These are phyloP conservation scores for Berkeleyomyces basicola DNA, from an alignment of 2,329 filamentous ascomycete species.

Conservation along the genomic window DNA sequence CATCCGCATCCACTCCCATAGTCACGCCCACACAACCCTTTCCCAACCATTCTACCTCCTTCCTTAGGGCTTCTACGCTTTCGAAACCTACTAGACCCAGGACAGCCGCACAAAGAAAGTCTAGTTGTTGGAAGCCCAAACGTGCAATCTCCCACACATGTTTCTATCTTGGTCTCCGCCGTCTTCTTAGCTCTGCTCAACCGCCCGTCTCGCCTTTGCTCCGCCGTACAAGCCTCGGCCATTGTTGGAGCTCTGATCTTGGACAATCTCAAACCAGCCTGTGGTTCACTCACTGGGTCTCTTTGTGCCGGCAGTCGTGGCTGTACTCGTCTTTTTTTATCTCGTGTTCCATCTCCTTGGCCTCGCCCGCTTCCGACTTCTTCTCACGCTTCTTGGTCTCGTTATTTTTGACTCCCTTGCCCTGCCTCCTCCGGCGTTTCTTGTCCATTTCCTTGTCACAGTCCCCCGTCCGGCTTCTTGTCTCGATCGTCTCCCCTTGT, in stretches of 20 bases:
- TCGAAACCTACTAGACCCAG: not conserved
- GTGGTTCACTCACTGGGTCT: not conserved
- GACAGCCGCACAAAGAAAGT: not conserved
- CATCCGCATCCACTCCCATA: not conserved
- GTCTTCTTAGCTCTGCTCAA: not conserved
- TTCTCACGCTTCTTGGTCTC: not conserved
- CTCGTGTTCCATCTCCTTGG: not conserved
- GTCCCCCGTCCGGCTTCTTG: not conserved
- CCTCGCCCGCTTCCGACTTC: not conserved
- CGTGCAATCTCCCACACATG: not conserved
- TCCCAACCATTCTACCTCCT: not conserved
- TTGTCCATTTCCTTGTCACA: constrained; percentile 3
- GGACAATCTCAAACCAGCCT: not conserved
- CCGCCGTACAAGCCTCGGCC: not conserved
- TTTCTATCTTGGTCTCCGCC: not conserved
- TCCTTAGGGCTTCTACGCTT: not conserved
- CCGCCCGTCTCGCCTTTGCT: not conserved
- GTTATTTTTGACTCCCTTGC: not conserved
- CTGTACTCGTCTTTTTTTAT: not conserved
- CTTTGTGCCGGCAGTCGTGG: not conserved
- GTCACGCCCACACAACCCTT: not conserved
- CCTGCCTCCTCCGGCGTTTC: not conserved
- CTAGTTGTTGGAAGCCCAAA: not conserved
- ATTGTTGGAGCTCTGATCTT: not conserved
- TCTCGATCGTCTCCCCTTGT: constrained; percentile 7